Percentiles rank a stretch among this genome's conserved stretches.
Evolutionary conservation across 176 grass and related monocot genomes (phyloP).

Genomic region (Phyllostachys edulis): DNA sequence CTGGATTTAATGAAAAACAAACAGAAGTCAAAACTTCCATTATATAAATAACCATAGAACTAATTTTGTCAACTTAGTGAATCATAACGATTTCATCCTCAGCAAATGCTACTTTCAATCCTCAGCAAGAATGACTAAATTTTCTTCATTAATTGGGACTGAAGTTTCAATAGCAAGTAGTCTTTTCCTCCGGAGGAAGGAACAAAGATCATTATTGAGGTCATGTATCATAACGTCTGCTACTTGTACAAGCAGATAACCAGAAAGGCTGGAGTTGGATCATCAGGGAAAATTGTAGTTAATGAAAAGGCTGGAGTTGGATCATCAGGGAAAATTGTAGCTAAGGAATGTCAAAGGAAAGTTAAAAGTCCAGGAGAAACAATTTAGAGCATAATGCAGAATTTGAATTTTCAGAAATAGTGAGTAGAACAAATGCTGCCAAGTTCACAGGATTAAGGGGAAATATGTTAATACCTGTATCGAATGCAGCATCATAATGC

Average conservation of each 20-base stretch:
- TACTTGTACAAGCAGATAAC: background rate
- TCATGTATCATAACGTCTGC: background rate
- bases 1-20: constrained; percentile 10
- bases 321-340: background rate
- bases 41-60: background rate
- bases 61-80: background rate
- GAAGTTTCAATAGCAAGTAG: background rate
- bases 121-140: background rate
- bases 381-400: constrained; percentile 9
- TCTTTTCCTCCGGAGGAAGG: background rate
- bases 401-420: constrained; percentile 14
- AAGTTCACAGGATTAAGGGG: constrained; percentile 1
- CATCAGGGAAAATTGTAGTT: background rate
- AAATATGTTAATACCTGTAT: constrained; percentile 54
- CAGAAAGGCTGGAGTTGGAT: background rate
- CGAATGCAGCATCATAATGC: constrained; percentile 72
- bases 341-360: background rate
- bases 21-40: background rate
- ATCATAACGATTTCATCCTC: background rate
- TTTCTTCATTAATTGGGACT: background rate
- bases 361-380: background rate
- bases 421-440: background rate
- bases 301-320: background rate
- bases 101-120: background rate
- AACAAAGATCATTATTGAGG: background rate